Base-by-base conservation (phyloP, 306 rosid species). In the Canavalia gladiata region DNA sequence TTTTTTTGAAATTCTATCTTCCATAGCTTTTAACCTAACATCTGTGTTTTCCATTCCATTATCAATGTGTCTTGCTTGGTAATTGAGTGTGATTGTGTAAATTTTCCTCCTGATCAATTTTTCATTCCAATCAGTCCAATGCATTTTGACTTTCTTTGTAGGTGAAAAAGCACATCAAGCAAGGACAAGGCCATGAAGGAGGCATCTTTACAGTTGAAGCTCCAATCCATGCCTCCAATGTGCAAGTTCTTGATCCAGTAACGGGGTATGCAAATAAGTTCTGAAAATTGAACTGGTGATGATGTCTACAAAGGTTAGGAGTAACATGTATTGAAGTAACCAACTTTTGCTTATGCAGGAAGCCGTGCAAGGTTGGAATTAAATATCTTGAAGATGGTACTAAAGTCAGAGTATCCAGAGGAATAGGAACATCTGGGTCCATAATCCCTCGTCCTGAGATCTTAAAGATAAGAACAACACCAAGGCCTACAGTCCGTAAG, bases 141-240 rank as follows among this genome's bases (percentile, higher is more conserved):
- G 56, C 54, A 6, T 55, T 49, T 67, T 42, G 35, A 50, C 46
- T 67, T 60, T 31, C 31, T 41, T 76, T 59, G 9, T 68, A 95
- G 99, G 93, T 93, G 34, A 93, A 95, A 88, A 95, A 95, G 83
- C 99, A 95, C 80, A 93, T 95, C 45, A 93, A 93, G 83, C 97
- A 93, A 89, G 99, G 99, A 55, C 97, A 91, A 80, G 99, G 99
- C 25, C 97, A 93, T 65, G 99, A 95, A 85, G 99, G 99, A 52
- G 97, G 99, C 28, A 95, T 95, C 65, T 95, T 95, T 84, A 70
- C 95, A 0, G 97, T 95, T 18, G 99, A 95, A 91, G 99, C 97
- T 57, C 97, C 99, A 9, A 68, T 95, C 39, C 99, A 95, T 85
- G 98, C 81, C 72, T 95, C 97, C 29, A 95, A 93, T 67, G 97